Conservation (phyloP, 371 early-diverging fungal genomes). For the Fennellomyces sp. region DNA sequence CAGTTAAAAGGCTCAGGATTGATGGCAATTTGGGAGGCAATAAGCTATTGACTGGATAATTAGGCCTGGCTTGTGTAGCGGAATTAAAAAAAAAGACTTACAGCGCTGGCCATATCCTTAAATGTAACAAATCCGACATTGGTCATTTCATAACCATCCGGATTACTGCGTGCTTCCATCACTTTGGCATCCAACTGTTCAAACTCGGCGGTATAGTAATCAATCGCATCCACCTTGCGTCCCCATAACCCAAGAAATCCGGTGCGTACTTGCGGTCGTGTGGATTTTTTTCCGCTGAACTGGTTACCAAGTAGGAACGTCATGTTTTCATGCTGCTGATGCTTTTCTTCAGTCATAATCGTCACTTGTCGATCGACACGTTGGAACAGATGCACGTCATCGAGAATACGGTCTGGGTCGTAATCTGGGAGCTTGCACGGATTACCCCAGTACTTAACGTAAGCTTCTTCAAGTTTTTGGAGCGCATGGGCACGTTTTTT, state of each 20-base stretch:
- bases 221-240: constrained; percentile 43
- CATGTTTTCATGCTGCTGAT: background rate
- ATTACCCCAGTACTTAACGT: constrained; percentile 50
- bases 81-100: constrained; percentile 20
- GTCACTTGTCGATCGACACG: constrained; percentile 15
- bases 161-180: constrained; percentile 22
- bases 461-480: constrained; percentile 40
- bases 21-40: constrained; percentile 62
- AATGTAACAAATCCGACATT: constrained; percentile 52
- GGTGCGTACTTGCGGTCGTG: constrained; percentile 24
- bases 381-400: constrained; percentile 33
- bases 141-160: constrained; percentile 36
- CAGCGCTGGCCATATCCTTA: constrained; percentile 42
- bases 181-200: constrained; percentile 36
- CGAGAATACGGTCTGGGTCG: constrained; percentile 45
- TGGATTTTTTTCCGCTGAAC: background rate
- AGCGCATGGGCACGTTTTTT: constrained; percentile 38
- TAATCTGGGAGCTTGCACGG: constrained; percentile 45
- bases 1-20: constrained; percentile 70
- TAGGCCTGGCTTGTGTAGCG: no score
- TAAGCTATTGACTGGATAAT: no score
- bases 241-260: constrained; percentile 43
- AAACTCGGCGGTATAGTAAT: constrained; percentile 45
- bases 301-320: constrained; percentile 6
- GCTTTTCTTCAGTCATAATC: constrained; percentile 4